These are phyloP conservation scores for Lactarius evosmus DNA, from an alignment of 768 basidiomycete genomes.

Conservation along the genomic window DNA sequence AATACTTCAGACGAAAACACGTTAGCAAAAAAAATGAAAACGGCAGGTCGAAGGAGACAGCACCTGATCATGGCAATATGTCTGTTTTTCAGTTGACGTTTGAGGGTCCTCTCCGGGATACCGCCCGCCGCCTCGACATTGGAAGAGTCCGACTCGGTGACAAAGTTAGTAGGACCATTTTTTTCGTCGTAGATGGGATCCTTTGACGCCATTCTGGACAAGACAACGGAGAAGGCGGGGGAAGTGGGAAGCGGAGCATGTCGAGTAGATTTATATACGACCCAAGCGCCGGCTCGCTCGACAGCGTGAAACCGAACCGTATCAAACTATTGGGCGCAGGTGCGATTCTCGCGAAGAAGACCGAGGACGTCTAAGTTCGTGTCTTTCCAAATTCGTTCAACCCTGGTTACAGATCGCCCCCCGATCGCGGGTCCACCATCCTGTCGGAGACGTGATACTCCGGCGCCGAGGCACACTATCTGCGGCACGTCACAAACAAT, in stretches of 20 bases:
- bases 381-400: not conserved
- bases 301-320: not conserved
- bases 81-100: slow-evolving; percentile 46
- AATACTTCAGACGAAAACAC: slow-evolving; percentile 29
- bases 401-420: not conserved
- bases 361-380: not conserved
- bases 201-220: slow-evolving; percentile 29
- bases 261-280: not conserved
- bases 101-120: slow-evolving; percentile 21
- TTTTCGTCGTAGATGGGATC: slow-evolving; percentile 21
- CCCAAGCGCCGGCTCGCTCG: not conserved
- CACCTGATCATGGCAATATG: slow-evolving; percentile 82
- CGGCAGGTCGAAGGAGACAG: slow-evolving; percentile 4
- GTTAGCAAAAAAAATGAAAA: slow-evolving; percentile 6
- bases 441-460: not conserved
- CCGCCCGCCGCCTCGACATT: not conserved
- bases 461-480: not conserved
- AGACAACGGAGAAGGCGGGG: slow-evolving; percentile 24
- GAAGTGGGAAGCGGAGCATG: not conserved
- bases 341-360: not conserved
- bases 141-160: not conserved
- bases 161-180: not conserved
- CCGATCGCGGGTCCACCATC: not conserved
- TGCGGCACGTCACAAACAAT: not conserved
- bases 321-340: not conserved